These are phyloP conservation scores for Panaeolus cyanescens DNA, from an alignment of 768 basidiomycete genomes.

Conservation along the genomic window DNA sequence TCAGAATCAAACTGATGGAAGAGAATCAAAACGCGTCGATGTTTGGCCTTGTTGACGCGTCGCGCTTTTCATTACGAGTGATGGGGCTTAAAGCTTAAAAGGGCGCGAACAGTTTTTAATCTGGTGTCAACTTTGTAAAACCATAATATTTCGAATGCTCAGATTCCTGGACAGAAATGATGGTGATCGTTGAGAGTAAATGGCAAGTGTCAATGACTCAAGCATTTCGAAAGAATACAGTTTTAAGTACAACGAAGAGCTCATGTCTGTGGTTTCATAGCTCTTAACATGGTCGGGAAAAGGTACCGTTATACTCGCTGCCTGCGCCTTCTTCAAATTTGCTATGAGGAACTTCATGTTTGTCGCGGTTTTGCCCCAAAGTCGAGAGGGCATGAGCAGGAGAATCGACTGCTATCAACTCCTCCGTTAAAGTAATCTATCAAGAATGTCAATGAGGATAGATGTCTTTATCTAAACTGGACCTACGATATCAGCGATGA, in stretches of 20 bases:
- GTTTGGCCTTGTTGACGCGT: constrained; percentile 36
- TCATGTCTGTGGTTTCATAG: not conserved
- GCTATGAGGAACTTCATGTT: constrained; percentile 43
- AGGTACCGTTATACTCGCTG: constrained; percentile 58
- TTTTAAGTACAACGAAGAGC: too few relatives aligned
- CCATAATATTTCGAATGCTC: too few relatives aligned
- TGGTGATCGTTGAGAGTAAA: too few relatives aligned
- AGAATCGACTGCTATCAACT: constrained; percentile 47
- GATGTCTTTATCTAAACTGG: constrained; percentile 3
- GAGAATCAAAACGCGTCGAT: constrained; percentile 16
- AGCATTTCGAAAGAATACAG: too few relatives aligned
- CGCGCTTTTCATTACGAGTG: not conserved
- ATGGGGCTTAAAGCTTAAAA: not conserved
- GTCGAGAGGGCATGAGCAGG: constrained; percentile 53
- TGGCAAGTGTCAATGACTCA: too few relatives aligned
- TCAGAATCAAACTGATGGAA: not conserved
- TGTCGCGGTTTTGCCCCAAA: constrained; percentile 31
- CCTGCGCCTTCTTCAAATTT: constrained; percentile 50
- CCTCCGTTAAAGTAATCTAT: constrained; percentile 67
- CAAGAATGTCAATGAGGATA: not conserved
- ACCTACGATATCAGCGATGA: constrained; percentile 71
- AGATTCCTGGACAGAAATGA: too few relatives aligned
- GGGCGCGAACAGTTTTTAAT: too few relatives aligned
- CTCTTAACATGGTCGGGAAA: constrained; percentile 64
- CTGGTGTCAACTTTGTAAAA: too few relatives aligned